These are phyloP conservation scores for Cercospora sp. DNA, from an alignment of 2,329 filamentous ascomycete genomes.

Conservation along the genomic window DNA sequence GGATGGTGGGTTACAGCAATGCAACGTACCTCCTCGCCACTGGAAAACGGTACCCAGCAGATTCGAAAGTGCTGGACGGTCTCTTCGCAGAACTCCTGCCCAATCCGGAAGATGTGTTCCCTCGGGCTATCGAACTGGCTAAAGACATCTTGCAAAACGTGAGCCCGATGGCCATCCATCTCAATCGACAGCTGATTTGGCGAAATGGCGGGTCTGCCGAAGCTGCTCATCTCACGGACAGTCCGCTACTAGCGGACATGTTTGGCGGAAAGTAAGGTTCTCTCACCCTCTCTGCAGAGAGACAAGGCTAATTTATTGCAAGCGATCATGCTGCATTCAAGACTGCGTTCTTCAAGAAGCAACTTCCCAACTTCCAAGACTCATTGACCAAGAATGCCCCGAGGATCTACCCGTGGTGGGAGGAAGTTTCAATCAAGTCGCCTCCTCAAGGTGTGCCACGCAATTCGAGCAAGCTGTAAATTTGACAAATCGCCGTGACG, in stretches of 20 bases:
- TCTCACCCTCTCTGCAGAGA: background rate
- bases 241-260: background rate
- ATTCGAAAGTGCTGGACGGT: background rate
- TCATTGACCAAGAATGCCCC: background rate
- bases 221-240: background rate
- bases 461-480: background rate
- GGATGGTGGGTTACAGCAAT: background rate
- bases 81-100: background rate
- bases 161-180: background rate
- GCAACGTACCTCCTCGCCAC: background rate
- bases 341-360: background rate
- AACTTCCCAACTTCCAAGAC: background rate
- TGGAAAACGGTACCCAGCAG: background rate
- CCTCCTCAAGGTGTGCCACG: background rate
- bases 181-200: background rate
- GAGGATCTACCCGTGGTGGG: background rate
- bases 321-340: background rate
- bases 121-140: background rate
- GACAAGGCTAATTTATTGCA: background rate
- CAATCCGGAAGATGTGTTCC: background rate
- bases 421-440: background rate
- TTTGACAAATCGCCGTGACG: background rate
- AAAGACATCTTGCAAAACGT: background rate
- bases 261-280: background rate
- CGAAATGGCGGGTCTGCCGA: background rate